phyloP scores from a whole-genome alignment of 306 rosid genomes.

The Cucurbita argyrosperma region DNA sequence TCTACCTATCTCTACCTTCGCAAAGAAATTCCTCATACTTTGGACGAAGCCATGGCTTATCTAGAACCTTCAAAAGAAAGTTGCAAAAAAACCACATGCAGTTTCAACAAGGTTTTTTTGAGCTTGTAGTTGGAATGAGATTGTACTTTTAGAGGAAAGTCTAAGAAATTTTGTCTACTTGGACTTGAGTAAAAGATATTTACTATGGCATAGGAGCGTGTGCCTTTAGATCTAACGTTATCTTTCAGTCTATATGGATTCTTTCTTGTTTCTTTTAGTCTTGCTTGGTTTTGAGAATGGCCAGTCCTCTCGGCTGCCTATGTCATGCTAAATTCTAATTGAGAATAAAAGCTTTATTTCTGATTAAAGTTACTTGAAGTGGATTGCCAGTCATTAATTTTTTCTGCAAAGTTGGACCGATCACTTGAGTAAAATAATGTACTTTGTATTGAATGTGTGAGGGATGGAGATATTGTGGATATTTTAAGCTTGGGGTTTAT shows the following conservation, averaged over 20 bases:
- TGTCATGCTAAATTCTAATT: not conserved
- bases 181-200: not conserved
- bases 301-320: not conserved
- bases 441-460: not conserved
- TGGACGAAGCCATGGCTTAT: too few species aligned
- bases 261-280: not conserved
- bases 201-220: not conserved
- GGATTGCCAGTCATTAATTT: not conserved
- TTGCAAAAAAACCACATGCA: too few species aligned
- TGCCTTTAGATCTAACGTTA: not conserved
- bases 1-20: too few species aligned
- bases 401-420: not conserved
- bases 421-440: not conserved
- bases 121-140: too few species aligned
- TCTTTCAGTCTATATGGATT: not conserved
- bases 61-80: too few species aligned
- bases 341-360: not conserved
- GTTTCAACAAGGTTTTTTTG: too few species aligned
- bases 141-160: too few species aligned
- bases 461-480: not conserved
- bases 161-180: not conserved
- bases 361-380: not conserved
- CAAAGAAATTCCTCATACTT: too few species aligned
- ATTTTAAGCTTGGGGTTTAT: not conserved
- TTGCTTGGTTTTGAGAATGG: not conserved